Base-by-base conservation (phyloP, 306 rosid species). In the Elaeagnus macrophylla region DNA sequence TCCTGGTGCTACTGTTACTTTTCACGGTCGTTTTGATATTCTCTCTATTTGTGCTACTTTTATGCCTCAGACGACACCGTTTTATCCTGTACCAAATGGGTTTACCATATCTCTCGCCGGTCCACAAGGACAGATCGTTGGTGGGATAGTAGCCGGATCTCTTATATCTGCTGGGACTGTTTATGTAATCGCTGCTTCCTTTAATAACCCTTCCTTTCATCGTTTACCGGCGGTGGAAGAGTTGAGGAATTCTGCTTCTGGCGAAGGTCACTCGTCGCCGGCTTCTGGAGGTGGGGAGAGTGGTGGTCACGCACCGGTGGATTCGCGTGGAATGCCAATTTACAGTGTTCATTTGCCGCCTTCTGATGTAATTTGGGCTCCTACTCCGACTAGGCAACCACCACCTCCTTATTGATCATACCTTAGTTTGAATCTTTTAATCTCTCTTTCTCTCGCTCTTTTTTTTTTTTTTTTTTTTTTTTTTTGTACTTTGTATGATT, bases 81-180 rank as follows among this genome's bases (percentile, higher is more conserved):
- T 67, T 12, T 55, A 44, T 1, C 77, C 77, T 0, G 39, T 72
- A 3, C 84, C 93, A 0, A 83, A 48, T 45, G 87, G 83, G 6
- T 84, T 93, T 60, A 59, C 95, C 13, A 82, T 87, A 76, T 82
- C 95, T 0, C 81, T 91, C 7, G 95, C 95, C 0, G 99, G 96
- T 1, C 96, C 96, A 0, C 96, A 87, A 55, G 99, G 99, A 2
- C 99, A 91, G 94, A 79, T 91, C 77, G 86, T 91, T 6, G 96
- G 99, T 9, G 99, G 99, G 1, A 10, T 80, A 1, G 94, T 91
- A 36, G 76, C 78, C 18, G 96, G 99, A 0, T 54, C 58, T 0
- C 51, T 91, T n/a, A 44, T 75, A 8, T 83, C 96, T 0, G 89
- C 89, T 1, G 96, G 94, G 0, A 79, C 93, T 0, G 96, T 91